Evolutionary conservation across 768 basidiomycete species (phyloP).

Genomic region (Tubosaeta brunneosetosa): DNA sequence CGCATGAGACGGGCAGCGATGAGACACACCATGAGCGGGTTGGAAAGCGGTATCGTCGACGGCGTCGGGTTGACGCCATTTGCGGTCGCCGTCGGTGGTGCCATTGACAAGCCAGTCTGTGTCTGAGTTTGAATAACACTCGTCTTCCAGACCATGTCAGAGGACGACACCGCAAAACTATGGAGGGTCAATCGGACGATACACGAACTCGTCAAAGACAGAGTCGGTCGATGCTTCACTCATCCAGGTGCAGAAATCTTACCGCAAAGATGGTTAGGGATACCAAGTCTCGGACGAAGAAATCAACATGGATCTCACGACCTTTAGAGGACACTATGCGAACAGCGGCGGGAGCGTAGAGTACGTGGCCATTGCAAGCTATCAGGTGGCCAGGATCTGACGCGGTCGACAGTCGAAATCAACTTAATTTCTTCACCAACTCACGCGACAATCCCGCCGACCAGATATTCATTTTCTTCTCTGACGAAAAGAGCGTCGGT

Average conservation of each 20-base stretch:
- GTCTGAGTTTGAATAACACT: conserved; percentile 56
- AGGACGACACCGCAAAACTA: conserved; percentile 82
- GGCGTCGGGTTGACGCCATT: conserved; percentile 29
- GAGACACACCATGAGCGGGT: conserved; percentile 46
- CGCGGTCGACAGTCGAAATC: conserved; percentile 58
- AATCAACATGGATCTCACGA: conserved; percentile 78
- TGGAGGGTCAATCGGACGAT: conserved; percentile 97
- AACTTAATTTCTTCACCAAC: conserved; percentile 88
- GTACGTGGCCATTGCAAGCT: conserved; percentile 45
- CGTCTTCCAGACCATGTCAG: conserved; percentile 47
- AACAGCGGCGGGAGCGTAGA: conserved; percentile 74
- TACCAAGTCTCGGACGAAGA: conserved; percentile 94
- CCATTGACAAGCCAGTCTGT: conserved; percentile 23
- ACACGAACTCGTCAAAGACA: conserved; percentile 92
- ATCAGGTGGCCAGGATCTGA: conserved; percentile 6
- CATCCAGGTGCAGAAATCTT: conserved; percentile 9
- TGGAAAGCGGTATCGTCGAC: conserved; percentile 41
- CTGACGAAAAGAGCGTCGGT: conserved; percentile 92
- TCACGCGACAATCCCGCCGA: conserved; percentile 59
- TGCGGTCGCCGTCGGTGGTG: conserved; percentile 36
- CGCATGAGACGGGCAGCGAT: not conserved
- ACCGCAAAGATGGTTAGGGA: conserved; percentile 50
- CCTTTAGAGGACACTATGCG: conserved; percentile 72
- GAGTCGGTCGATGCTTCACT: conserved; percentile 47
- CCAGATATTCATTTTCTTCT: conserved; percentile 92